Percentiles rank a stretch among this genome's conserved stretches.
Evolutionary conservation across 192 early-diverging fungal genomes (phyloP).

Genomic region (Coemansia sp.): DNA sequence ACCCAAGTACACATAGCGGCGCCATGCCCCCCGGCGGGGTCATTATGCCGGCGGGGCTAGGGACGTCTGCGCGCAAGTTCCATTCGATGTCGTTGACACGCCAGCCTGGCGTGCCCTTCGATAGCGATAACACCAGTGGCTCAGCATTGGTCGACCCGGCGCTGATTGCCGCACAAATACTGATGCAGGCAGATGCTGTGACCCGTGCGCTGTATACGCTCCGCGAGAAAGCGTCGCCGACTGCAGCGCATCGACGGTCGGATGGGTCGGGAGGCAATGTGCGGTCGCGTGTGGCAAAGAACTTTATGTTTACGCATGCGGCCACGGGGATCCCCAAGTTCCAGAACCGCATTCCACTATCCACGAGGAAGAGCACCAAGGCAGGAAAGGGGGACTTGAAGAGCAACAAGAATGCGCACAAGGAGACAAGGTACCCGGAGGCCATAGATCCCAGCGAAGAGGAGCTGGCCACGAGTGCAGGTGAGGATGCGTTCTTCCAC

Average conservation of each 20-base stretch:
- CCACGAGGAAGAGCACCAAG: too few relatives aligned
- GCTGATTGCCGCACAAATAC: conserved; percentile 17
- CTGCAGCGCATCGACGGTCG: conserved; percentile 19
- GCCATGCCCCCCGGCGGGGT: conserved; percentile 27
- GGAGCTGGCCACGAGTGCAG: conserved; percentile 70
- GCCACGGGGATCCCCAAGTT: conserved; percentile 63
- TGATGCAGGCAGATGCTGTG: conserved; percentile 8
- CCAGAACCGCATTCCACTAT: conserved; percentile 35
- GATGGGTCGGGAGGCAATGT: conserved; percentile 14
- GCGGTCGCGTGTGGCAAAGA: conserved; percentile 26
- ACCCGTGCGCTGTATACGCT: neutral
- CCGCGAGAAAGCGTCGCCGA: neutral
- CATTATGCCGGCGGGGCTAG: conserved; percentile 48
- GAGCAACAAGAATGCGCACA: neutral
- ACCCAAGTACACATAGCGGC: conserved; percentile 17
- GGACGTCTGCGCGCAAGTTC: conserved; percentile 52
- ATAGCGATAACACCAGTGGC: conserved; percentile 12
- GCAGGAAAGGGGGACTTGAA: neutral
- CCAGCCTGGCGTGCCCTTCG: conserved; percentile 44
- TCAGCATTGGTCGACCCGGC: conserved; percentile 17
- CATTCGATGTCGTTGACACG: conserved; percentile 47
- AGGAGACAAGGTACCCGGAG: neutral
- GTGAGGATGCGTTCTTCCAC: conserved; percentile 93
- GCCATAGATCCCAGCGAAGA: conserved; percentile 24
- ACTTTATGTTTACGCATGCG: conserved; percentile 62